Conservation (phyloP, 768 basidiomycete species). For the Tephrocybe sp. region DNA sequence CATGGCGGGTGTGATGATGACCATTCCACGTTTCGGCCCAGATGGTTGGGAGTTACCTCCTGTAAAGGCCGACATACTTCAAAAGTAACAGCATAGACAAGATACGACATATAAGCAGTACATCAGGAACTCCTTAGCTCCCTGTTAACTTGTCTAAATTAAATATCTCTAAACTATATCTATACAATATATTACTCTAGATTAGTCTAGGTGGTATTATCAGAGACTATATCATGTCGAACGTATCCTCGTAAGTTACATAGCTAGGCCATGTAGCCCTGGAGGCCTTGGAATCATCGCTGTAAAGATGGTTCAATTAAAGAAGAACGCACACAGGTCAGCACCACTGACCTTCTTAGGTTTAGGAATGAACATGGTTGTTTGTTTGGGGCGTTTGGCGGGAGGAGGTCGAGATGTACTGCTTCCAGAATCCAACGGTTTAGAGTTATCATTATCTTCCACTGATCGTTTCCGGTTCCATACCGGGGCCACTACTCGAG, state of each 20-base stretch:
- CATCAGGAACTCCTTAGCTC: too few species aligned
- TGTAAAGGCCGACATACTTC: conserved; percentile 38
- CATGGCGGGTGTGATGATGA: conserved; percentile 62
- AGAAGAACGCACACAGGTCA: too few species aligned
- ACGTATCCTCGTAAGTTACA: too few species aligned
- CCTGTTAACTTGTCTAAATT: too few species aligned
- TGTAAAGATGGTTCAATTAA: too few species aligned
- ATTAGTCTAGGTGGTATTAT: too few species aligned
- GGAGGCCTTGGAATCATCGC: too few species aligned
- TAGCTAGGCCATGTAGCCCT: too few species aligned
- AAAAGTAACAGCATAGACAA: conserved; percentile 3
- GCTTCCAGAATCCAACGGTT: neutral
- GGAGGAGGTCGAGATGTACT: conserved; percentile 18
- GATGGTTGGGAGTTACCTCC: conserved; percentile 87
- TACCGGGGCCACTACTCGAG: neutral
- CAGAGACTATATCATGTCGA: too few species aligned
- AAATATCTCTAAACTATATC: too few species aligned
- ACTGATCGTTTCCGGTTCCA: conserved; percentile 5
- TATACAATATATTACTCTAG: too few species aligned
- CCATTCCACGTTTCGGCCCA: conserved; percentile 82
- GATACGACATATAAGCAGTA: too few species aligned
- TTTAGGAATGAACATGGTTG: conserved; percentile 63
- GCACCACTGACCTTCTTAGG: conserved; percentile 24
- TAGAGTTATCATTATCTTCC: conserved; percentile 2
- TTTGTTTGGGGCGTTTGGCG: conserved; percentile 38